phyloP scores from a whole-genome alignment of 306 rosid species.

The Glycine soja region DNA sequence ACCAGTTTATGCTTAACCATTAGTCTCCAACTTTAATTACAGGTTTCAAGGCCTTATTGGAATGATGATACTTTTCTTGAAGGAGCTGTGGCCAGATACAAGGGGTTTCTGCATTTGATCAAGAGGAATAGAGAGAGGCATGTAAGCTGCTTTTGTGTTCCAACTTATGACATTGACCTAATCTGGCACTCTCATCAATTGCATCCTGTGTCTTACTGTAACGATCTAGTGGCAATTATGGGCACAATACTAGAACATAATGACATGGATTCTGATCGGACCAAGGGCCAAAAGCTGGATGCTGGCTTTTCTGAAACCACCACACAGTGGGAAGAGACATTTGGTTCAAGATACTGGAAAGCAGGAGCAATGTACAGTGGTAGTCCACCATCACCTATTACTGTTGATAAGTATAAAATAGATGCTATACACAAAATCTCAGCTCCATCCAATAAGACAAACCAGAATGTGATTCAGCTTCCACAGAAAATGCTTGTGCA shows the following conservation, averaged over 20 bases:
- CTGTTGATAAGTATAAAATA: conserved; percentile 24
- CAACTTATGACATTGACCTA: conserved; percentile 61
- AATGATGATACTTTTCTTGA: conserved; percentile 48
- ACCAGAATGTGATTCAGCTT: conserved; percentile 49
- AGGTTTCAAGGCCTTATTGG: conserved; percentile 53
- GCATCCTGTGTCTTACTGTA: conserved; percentile 55
- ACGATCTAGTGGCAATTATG: conserved; percentile 46
- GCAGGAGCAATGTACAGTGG: conserved; percentile 60
- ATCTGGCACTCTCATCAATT: conserved; percentile 63
- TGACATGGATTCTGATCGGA: conserved; percentile 55
- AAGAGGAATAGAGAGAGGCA: conserved; percentile 54
- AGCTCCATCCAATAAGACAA: conserved; percentile 16
- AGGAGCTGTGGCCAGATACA: conserved; percentile 60
- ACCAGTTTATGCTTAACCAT: conserved; percentile 17
- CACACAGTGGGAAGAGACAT: conserved; percentile 60
- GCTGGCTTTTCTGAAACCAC: conserved; percentile 56
- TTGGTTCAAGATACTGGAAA: conserved; percentile 58
- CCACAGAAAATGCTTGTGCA: conserved; percentile 49
- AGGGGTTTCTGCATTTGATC: conserved; percentile 59
- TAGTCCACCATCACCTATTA: conserved; percentile 47
- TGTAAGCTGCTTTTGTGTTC: conserved; percentile 49
- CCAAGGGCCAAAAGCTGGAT: conserved; percentile 56
- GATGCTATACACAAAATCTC: conserved; percentile 22
- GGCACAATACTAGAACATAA: conserved; percentile 50
- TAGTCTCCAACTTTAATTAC: conserved; percentile 28